A percentile compares a stretch with the other conserved stretches of the same genome.
Conservation (phyloP, 1,284 basidiomycete genomes). For the Melampsora occidentalis region DNA sequence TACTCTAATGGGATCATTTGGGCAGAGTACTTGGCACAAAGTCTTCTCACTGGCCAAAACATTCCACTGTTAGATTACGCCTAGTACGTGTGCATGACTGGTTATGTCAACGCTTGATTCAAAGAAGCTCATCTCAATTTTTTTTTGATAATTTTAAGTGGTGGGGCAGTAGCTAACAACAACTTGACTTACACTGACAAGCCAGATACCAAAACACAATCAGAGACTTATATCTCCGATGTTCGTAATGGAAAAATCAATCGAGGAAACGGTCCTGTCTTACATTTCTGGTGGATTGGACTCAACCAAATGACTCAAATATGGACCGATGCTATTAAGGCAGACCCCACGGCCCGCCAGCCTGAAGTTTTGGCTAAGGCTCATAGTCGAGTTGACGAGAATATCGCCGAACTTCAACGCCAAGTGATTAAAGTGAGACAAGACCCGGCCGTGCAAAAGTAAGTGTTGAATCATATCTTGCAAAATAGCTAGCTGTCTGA, state of each 20-base stretch:
- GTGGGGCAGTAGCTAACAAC: conserved; percentile 41
- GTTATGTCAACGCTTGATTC: background rate
- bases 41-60: conserved; percentile 1
- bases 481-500: background rate
- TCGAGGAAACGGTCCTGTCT: conserved; percentile 21
- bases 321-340: conserved; percentile 23
- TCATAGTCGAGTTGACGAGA: background rate
- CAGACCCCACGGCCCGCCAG: conserved; percentile 1
- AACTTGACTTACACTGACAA: conserved; percentile 10
- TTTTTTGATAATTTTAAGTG: conserved; percentile 14
- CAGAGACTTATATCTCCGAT: conserved; percentile 17
- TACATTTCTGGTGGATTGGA: conserved; percentile 39
- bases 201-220: conserved; percentile 37
- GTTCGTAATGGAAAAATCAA: conserved; percentile 20
- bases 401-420: background rate
- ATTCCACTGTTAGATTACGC: conserved; percentile 34
- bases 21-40: conserved; percentile 31
- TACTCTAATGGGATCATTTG: conserved; percentile 44
- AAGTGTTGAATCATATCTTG: background rate
- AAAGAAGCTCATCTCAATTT: background rate
- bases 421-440: background rate
- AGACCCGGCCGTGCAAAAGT: background rate
- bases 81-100: conserved; percentile 12
- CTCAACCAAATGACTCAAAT: conserved; percentile 41
- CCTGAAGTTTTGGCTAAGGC: background rate